Evolutionary conservation across 768 basidiomycete genomes (phyloP).

Genomic region (Leccinum barrowsii): DNA sequence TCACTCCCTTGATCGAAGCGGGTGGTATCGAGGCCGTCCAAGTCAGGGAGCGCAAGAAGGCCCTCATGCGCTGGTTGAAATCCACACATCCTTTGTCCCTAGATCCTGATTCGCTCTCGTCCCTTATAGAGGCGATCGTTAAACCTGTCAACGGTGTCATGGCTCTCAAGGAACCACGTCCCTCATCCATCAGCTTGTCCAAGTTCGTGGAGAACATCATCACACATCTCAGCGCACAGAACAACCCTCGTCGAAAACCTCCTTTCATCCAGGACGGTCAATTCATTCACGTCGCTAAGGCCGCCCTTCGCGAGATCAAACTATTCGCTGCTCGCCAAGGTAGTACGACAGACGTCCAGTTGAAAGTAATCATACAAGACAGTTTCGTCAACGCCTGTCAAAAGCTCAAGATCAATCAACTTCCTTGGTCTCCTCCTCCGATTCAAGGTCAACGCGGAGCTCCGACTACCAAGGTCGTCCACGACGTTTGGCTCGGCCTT

Average conservation of each 20-base stretch:
- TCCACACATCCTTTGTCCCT: background rate
- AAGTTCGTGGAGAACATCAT: background rate
- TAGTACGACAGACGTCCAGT: too few relatives aligned
- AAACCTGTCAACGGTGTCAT: background rate
- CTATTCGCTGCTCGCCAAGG: background rate
- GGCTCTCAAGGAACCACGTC: background rate
- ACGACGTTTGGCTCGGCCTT: background rate
- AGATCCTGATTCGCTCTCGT: background rate
- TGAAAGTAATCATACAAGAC: background rate
- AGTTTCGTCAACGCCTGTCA: background rate
- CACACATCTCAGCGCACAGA: too few relatives aligned
- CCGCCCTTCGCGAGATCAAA: background rate
- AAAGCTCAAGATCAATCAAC: background rate
- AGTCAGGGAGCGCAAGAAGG: background rate
- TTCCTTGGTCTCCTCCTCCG: background rate
- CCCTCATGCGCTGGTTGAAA: background rate
- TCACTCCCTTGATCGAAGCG: background rate
- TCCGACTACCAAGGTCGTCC: background rate
- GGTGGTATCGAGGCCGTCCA: fast-evolving
- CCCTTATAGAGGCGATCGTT: background rate
- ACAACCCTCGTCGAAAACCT: background rate
- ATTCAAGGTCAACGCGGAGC: background rate
- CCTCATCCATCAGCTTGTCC: background rate
- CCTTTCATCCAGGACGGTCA: background rate
- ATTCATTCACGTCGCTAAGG: background rate